These are phyloP conservation scores for Dentipellis fragilis DNA, from an alignment of 768 basidiomycete genomes.

Conservation along the genomic window DNA sequence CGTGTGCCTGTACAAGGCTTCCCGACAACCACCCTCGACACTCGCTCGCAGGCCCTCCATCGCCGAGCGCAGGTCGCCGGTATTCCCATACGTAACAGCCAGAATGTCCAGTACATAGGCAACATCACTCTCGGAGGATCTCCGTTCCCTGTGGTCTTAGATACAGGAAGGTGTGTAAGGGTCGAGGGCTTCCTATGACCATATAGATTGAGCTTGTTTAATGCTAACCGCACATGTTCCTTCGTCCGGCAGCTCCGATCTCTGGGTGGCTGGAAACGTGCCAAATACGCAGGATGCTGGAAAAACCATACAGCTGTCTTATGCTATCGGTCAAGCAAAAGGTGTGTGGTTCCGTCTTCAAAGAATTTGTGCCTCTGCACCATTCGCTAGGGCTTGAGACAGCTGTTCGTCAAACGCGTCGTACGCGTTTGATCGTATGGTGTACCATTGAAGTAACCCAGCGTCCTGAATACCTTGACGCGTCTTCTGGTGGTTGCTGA, in stretches of 20 bases:
- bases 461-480: neutral
- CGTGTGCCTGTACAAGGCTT: constrained; percentile 4
- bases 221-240: neutral
- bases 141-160: constrained; percentile 50
- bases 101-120: constrained; percentile 63
- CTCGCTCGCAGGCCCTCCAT: neutral
- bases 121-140: constrained; percentile 61
- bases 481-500: too few species aligned
- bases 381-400: too few species aligned
- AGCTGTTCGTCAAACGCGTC: neutral
- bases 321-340: constrained; percentile 58
- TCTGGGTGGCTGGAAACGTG: constrained; percentile 54
- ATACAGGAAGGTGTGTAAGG: constrained; percentile 59
- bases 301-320: constrained; percentile 39
- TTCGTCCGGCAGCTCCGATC: constrained; percentile 45
- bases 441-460: neutral
- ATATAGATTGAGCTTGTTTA: neutral
- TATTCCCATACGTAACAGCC: constrained; percentile 48
- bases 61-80: constrained; percentile 6
- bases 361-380: neutral
- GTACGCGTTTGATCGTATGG: too few species aligned
- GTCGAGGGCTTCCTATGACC: neutral
- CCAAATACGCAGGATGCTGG: constrained; percentile 47
- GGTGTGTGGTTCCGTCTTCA: constrained; percentile 28
- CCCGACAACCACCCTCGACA: neutral